phyloP scores from a whole-genome alignment of 345 rosid species.

The Lepidium sativum region DNA sequence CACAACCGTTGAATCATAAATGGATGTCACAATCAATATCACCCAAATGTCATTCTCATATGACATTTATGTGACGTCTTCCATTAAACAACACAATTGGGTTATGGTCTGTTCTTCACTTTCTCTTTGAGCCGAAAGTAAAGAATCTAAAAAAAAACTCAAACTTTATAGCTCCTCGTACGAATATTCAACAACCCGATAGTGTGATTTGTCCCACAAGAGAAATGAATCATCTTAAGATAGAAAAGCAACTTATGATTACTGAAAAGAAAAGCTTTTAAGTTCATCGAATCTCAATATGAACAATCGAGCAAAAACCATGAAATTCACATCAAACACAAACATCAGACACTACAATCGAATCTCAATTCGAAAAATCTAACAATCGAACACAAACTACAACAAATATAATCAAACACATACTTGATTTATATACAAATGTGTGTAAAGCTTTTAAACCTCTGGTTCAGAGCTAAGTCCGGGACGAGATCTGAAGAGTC shows the following conservation, averaged over 20 bases:
- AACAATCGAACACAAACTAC: not conserved
- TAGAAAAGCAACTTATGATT: not conserved
- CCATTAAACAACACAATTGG: slow-evolving; percentile 8
- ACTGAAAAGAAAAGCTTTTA: not conserved
- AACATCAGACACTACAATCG: not conserved
- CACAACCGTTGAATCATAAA: slow-evolving; percentile 19
- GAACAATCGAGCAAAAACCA: not conserved
- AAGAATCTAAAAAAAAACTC: not conserved
- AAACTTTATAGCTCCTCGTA: not conserved
- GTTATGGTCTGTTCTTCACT: slow-evolving; percentile 1
- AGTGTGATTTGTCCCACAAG: not conserved
- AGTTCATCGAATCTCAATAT: not conserved
- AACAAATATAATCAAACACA: not conserved
- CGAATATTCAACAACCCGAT: not conserved
- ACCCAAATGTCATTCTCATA: slow-evolving; percentile 6
- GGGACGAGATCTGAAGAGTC: slow-evolving; percentile 45
- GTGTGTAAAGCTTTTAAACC: not conserved
- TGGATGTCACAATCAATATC: slow-evolving; percentile 13
- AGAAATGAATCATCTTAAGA: not conserved
- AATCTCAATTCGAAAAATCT: not conserved
- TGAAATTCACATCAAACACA: not conserved
- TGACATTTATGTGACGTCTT: slow-evolving; percentile 9
- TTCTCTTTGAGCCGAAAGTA: not conserved
- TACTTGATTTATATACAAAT: not conserved
- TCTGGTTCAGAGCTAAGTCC: slow-evolving; percentile 27